Evolutionary conservation across 345 rosid genomes (phyloP).

Genomic region (Ceriops tagal): DNA sequence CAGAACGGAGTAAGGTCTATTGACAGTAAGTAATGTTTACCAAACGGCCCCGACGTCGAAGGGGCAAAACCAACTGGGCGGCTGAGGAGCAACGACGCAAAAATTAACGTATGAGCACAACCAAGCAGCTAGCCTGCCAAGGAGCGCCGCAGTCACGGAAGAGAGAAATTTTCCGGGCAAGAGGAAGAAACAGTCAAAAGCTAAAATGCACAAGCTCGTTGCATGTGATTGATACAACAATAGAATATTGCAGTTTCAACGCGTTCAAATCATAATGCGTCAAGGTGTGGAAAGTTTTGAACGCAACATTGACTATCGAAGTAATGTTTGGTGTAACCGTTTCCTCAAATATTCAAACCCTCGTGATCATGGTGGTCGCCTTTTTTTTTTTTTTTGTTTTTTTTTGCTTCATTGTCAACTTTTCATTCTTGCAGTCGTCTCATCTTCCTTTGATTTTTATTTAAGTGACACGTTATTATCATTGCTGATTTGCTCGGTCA

Average conservation of each 20-base stretch:
- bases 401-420: background rate
- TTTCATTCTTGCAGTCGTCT: background rate
- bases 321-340: constrained; percentile 2
- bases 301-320: background rate
- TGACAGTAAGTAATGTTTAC: no score
- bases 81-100: no score
- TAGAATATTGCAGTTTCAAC: constrained; percentile 15
- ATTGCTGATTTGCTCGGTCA: background rate
- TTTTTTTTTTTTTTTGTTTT: background rate
- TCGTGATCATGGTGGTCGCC: background rate
- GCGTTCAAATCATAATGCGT: constrained; percentile 19
- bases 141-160: no score
- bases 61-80: no score
- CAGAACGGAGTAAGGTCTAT: no score
- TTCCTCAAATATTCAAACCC: constrained; percentile 14
- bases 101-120: no score
- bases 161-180: no score
- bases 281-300: constrained; percentile 5
- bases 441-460: background rate
- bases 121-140: no score
- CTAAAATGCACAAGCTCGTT: background rate
- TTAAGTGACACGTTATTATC: background rate
- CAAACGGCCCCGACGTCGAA: no score
- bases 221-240: no score
- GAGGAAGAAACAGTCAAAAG: no score